These are phyloP conservation scores for Fremontodendron californicum DNA, from an alignment of 345 rosid genomes.

Conservation along the genomic window DNA sequence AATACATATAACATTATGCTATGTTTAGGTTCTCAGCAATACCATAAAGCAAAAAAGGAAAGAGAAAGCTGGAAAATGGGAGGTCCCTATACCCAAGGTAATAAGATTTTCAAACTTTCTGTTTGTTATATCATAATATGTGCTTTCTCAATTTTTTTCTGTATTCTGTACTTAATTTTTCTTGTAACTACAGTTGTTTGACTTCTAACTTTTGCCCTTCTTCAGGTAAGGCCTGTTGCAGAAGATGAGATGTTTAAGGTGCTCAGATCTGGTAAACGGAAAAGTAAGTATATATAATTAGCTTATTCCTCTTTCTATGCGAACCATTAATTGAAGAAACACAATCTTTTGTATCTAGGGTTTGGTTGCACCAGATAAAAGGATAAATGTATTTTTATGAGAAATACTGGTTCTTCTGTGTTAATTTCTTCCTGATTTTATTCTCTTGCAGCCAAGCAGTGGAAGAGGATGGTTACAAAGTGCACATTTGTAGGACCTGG, in stretches of 20 bases:
- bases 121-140: not conserved
- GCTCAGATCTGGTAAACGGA: conserved; percentile 77
- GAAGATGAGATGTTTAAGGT: conserved; percentile 99
- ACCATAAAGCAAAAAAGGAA: conserved; percentile 92
- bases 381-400: not conserved
- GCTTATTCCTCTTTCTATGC: not conserved
- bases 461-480: conserved; percentile 96
- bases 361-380: not conserved
- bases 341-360: not conserved
- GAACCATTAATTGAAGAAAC: not conserved
- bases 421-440: not conserved
- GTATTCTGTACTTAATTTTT: not conserved
- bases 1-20: not conserved
- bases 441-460: conserved; percentile 66
- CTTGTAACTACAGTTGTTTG: not conserved
- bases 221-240: conserved; percentile 97
- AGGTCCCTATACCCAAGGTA: conserved; percentile 92
- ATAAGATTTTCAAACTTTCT: not conserved
- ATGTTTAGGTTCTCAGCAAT: conserved; percentile 75
- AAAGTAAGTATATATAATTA: conserved; percentile 45
- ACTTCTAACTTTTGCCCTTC: conserved; percentile 3
- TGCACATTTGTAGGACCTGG: conserved; percentile 62
- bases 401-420: not conserved
- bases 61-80: conserved; percentile 97
- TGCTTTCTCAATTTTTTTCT: not conserved